Percentiles rank a stretch among this genome's conserved stretches.
Conservation (phyloP, 2,329 filamentous ascomycete genomes). For the Cryoendolithus antarcticus region DNA sequence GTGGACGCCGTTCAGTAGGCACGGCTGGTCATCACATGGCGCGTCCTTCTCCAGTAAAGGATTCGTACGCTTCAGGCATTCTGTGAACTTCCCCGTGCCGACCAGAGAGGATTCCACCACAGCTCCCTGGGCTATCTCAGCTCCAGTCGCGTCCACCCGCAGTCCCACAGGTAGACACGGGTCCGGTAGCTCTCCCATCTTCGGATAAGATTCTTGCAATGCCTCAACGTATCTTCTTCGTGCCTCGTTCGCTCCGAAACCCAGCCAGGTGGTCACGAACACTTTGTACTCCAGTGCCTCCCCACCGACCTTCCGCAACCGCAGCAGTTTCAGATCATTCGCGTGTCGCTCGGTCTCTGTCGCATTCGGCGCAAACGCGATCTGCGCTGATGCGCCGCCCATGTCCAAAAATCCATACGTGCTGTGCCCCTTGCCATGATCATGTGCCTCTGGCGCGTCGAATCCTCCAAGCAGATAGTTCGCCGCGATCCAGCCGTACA, state of each 20-base stretch:
- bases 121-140: constrained; percentile 27
- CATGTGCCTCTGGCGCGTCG: constrained; percentile 59
- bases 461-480: constrained; percentile 93
- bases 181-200: constrained; percentile 68
- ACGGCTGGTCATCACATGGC: constrained; percentile 70
- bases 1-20: constrained; percentile 80
- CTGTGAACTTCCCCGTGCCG: constrained; percentile 76
- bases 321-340: constrained; percentile 74
- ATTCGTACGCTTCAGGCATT: constrained; percentile 70
- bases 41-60: constrained; percentile 83
- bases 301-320: constrained; percentile 74
- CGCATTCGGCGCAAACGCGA: constrained; percentile 87
- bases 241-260: constrained; percentile 93
- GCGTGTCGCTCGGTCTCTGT: constrained; percentile 86
- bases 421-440: constrained; percentile 76
- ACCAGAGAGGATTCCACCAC: constrained; percentile 40
- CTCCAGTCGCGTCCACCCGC: constrained; percentile 60
- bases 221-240: constrained; percentile 70
- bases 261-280: constrained; percentile 93
- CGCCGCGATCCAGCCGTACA: constrained; percentile 95
- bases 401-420: constrained; percentile 98
- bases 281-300: constrained; percentile 68
- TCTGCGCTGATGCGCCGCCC: constrained; percentile 95
- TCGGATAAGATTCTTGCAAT: constrained; percentile 54
- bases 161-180: constrained; percentile 78